These are phyloP conservation scores for Ceratobasidium sp. DNA, from an alignment of 1,284 basidiomycete species.

Conservation along the genomic window DNA sequence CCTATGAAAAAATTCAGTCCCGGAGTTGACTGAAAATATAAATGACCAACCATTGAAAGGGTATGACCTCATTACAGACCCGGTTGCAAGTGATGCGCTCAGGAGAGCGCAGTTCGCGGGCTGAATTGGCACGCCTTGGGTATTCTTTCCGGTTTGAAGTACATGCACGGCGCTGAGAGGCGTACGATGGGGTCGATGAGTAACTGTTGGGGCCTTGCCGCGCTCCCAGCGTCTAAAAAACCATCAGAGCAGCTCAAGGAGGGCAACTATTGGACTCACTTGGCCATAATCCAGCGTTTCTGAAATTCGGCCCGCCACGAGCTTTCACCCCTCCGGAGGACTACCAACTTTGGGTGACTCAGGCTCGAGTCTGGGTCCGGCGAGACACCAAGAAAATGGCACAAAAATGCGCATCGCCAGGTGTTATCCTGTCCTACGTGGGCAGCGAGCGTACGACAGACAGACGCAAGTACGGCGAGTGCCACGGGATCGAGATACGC, in stretches of 20 bases:
- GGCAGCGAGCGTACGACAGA: constrained; percentile 66
- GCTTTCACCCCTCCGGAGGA: constrained; percentile 66
- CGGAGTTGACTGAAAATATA: constrained; percentile 1
- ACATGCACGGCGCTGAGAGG: constrained; percentile 56
- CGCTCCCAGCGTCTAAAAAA: constrained; percentile 73
- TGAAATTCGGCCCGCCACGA: constrained; percentile 78
- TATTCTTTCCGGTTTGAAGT: constrained; percentile 43
- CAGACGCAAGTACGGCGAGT: constrained; percentile 67
- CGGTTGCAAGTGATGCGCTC: constrained; percentile 73
- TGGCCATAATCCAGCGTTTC: constrained; percentile 62
- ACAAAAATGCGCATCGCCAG: constrained; percentile 83
- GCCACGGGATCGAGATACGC: constrained; percentile 74
- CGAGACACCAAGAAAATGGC: constrained; percentile 70
- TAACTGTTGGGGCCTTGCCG: constrained; percentile 65
- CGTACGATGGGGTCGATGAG: constrained; percentile 70
- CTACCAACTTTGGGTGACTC: constrained; percentile 55
- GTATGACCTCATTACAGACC: constrained; percentile 77
- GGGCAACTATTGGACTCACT: constrained; percentile 57
- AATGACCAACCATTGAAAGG: constrained; percentile 66
- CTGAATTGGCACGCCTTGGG: constrained; percentile 51
- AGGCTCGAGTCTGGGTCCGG: constrained; percentile 65
- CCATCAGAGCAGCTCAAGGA: constrained; percentile 27
- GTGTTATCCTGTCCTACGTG: constrained; percentile 83
- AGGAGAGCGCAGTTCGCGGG: constrained; percentile 66
- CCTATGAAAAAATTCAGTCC: constrained; percentile 38